Base-by-base conservation (phyloP, 257 asterid species). In the Haberlea rhodopensis region DNA sequence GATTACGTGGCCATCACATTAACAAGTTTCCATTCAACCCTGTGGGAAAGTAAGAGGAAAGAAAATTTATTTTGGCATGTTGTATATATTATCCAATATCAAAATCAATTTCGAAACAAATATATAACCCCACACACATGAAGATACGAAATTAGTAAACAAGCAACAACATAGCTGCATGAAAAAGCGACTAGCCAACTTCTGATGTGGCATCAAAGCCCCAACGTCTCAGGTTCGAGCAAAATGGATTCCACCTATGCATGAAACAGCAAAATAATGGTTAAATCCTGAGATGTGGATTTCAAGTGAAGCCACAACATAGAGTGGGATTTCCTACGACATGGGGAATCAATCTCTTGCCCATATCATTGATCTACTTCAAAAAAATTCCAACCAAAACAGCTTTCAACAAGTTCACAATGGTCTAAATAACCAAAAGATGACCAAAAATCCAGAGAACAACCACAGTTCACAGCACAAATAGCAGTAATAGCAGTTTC, bases 401-500 rank as follows among this genome's bases (percentile, higher is more conserved):
- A 43, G 51, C 19, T 43, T 16, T 37, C 16, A 37, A 37, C 46
- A 37, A 37, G 46, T 37, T 37, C 46, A 13, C 16, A 1, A 3
- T 20, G 2, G 51, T 43, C 20, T 13, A 27, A 21, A 49, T 20
- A 53, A 66, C 26, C 55, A 66, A 54, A 31, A 57, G 29, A 67
- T 3, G 4, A 34, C 62, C 25, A 22, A 7, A 49, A 27, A 8
- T 59, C 18, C 73, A 22, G 21, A 58, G 18, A 68, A 32, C 34
- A 53, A 40, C 40, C 6, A 43, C n/a, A 2, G 2, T 25, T 21
- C 32, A 62, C 25, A 18, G 34, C 48, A 61, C 72, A 58, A 64
- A 68, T 57, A 37, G 16, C 60, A 49, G 46, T 37, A 37, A 57
- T 4, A n/a, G 23, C 23, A n/a, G 56, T 67, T 73, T 59, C 58